A percentile compares a stretch with the other conserved stretches of the same genome.
Evolutionary conservation across 352 stramenopile genomes (phyloP).

Genomic region (Nothophytophthora sp.): DNA sequence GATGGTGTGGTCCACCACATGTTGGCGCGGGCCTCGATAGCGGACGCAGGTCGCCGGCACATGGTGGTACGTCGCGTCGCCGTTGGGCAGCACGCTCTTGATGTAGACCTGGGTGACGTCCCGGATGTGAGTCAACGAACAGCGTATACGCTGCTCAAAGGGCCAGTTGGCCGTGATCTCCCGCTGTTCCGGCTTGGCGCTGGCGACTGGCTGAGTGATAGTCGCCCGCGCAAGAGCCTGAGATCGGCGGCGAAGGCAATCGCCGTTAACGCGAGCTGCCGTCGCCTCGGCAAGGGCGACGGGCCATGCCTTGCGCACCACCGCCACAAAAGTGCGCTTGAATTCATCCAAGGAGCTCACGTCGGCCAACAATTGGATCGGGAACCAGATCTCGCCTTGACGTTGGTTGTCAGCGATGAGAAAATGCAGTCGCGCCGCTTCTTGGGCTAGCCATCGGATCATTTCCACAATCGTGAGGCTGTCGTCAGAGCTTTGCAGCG

Average conservation of each 20-base stretch:
- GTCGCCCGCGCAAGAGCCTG: constrained; percentile 18
- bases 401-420: constrained; percentile 16
- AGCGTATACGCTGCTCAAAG: constrained; percentile 36
- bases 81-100: constrained; percentile 49
- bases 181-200: constrained; percentile 27
- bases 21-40: constrained; percentile 11
- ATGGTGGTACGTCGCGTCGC: constrained; percentile 34
- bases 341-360: constrained; percentile 30
- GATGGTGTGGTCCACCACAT: constrained; percentile 35
- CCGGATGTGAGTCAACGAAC: constrained; percentile 24
- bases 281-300: constrained; percentile 13
- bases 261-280: constrained; percentile 9
- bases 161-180: constrained; percentile 59
- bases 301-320: constrained; percentile 36
- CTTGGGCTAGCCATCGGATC: constrained; percentile 17
- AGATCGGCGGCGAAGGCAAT: constrained; percentile 4
- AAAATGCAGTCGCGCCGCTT: constrained; percentile 28
- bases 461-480: constrained; percentile 16
- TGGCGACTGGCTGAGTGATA: constrained; percentile 24
- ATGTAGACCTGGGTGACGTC: constrained; percentile 42
- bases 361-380: constrained; percentile 14
- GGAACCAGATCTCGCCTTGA: constrained; percentile 28
- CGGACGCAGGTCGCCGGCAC: constrained; percentile 28
- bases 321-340: constrained; percentile 30
- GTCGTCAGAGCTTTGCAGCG: constrained; percentile 10